Percentiles rank a stretch among this genome's conserved stretches.
Evolutionary conservation across 108 stramenopile species (phyloP).

Genomic region (Skeletonema potamos): DNA sequence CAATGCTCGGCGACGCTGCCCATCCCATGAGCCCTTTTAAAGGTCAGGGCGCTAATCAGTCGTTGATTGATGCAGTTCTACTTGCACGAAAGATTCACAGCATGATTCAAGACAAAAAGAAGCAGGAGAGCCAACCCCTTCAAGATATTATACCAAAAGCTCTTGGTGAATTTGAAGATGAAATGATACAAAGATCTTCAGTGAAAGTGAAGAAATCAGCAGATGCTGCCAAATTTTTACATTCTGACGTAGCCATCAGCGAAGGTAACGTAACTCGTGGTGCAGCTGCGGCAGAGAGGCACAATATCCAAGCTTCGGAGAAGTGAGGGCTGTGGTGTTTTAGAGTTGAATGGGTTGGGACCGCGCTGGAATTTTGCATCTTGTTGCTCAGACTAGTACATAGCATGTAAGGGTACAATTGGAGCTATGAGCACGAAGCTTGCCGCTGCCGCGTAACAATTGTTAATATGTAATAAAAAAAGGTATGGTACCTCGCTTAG

Average conservation of each 20-base stretch:
- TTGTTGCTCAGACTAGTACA: no score
- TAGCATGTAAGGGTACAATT: no score
- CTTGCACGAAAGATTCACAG: conserved; percentile 60
- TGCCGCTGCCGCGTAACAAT: no score
- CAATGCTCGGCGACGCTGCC: conserved; percentile 79
- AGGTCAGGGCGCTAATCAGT: conserved; percentile 90
- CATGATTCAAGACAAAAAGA: neutral
- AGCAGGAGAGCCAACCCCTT: neutral
- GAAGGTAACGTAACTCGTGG: conserved; percentile 70
- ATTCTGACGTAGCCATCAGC: conserved; percentile 56
- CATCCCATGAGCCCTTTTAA: conserved; percentile 88
- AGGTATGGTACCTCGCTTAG: no score
- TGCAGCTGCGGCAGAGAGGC: conserved; percentile 40
- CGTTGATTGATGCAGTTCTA: conserved; percentile 72
- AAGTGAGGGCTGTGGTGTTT: no score
- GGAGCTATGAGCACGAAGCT: no score
- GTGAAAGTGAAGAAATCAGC: conserved; percentile 67
- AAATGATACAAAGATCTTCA: conserved; percentile 62
- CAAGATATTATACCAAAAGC: conserved; percentile 21
- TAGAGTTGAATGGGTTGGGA: no score
- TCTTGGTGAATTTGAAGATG: conserved; percentile 54
- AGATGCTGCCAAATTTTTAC: conserved; percentile 66
- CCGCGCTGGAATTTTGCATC: no score
- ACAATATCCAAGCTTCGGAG: no score
- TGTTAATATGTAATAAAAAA: no score